Evolutionary conservation across 495 filamentous ascomycete species (phyloP), one percentile per base, ranked within the genome.

Genomic region (Articulospora tetracladia): DNA sequence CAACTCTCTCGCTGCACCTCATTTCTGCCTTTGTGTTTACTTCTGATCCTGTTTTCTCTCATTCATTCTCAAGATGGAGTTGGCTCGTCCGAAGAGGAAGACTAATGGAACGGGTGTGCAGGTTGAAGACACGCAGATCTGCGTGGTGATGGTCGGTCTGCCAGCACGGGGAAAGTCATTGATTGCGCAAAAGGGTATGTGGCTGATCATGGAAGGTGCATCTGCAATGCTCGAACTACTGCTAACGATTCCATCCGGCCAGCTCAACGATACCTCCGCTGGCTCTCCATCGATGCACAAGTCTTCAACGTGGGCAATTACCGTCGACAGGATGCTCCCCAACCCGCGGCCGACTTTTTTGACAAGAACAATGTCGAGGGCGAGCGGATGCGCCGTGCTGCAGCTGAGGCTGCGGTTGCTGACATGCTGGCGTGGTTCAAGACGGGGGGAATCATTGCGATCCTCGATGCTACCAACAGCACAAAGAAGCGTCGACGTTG

Each of bases 231-330:
- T 53, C 22, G 11, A 55, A 39, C 25, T 27, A 55, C 11, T 20
- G 20, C 15, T 36, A n/a, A 55, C 41, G 28, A 22, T 20, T 62
- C 19, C 20, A 6, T 26, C 26, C 26, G 39, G 12, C 10, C 70
- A 98, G 94, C 94, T 59, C 91, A 96, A 71, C 84, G 94, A 28
- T 98, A 98, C 73, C 86, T 98, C 22, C 88, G 84, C 68, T 98
- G 94, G 94, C 88, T 98, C 44, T 95, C 92, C 22, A 92, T 98
- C 68, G 85, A 86, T 27, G 92, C 94, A 50, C 87, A 89, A 66
- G 90, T 89, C 64, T 98, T 98, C 86, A 98, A 98, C 61, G 94
- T 98, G 51, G 94, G 94, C 66, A 88, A 86, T 65, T 98, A 98
- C 68, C 91, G 94, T 54, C 90, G 94, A 62, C 77, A 85, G 62